Evolutionary conservation across 306 rosid genomes (phyloP), one percentile per base, ranked within the genome.

Genomic region (Cicer pinnatifidum): DNA sequence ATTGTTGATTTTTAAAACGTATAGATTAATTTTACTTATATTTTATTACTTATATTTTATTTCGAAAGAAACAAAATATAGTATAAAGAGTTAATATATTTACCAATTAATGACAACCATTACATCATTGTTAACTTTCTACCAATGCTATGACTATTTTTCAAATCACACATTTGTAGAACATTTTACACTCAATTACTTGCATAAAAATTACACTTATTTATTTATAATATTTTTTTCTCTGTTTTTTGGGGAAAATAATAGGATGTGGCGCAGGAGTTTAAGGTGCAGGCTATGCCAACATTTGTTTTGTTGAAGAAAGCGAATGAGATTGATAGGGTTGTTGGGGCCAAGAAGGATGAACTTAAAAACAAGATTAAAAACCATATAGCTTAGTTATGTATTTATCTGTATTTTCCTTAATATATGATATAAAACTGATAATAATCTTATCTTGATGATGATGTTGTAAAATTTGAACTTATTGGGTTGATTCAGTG

Each of bases 251-350:
- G 11, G 46, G 59, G 59, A n/a, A 33, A 40, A 44, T 11, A 37
- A 20, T 37, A 93, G 99, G 93, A 88, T 15, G 96, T 95, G 63
- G 88, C 99, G 3, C 74, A 53, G 82, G 87, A 81, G 50, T 91
- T 83, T 68, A 16, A 72, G 43, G 96, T 94, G 74, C 81, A 87
- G 79, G 97, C 91, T 37, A 94, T 94, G 96, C 97, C 99, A 23
- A 91, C 97, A 3, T 91, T 94, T 59, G 85, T 91, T 88, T 47
- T 89, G 78, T 10, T 75, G 87, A 91, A 87, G 95, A 73, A 58
- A 44, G 97, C 96, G 79, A 84, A 84, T 70, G 95, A 79, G 72
- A 52, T 85, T 60, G 96, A 86, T 28, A 85, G 81, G 48, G 78
- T 94, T 57, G 85, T 91, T 23, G 99, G 99, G 1, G 90, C 84